Conservation (phyloP, 2,329 filamentous ascomycete species). For the Achaetomium macrosporum region DNA sequence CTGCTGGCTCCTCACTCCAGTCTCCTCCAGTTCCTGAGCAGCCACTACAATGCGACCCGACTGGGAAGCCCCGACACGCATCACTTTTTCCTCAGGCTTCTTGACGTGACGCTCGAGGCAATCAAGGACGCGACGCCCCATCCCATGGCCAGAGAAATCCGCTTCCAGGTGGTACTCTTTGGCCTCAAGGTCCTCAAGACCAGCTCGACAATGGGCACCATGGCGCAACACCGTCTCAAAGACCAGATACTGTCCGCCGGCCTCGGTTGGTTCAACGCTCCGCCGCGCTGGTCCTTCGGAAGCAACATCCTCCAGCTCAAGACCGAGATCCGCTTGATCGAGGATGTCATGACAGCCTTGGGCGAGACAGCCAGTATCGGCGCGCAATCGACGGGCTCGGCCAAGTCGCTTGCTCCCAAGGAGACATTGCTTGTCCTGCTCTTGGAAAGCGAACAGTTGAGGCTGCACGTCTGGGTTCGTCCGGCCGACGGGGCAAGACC, state of each 20-base stretch:
- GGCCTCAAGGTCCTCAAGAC: constrained; percentile 71
- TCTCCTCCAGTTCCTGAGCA: constrained; percentile 81
- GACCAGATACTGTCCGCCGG: constrained; percentile 83
- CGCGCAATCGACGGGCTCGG: constrained; percentile 43
- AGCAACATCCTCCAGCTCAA: constrained; percentile 91
- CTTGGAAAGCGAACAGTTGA: constrained; percentile 75
- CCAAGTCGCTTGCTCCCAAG: constrained; percentile 67
- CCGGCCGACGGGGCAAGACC: constrained; percentile 56
- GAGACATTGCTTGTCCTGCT: constrained; percentile 77
- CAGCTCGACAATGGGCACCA: constrained; percentile 58
- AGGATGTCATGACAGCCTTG: constrained; percentile 65
- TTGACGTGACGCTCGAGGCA: constrained; percentile 71
- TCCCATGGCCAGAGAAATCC: constrained; percentile 84
- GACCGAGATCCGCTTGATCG: constrained; percentile 77
- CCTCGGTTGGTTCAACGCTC: constrained; percentile 78
- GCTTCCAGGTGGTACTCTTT: constrained; percentile 82
- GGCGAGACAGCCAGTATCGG: constrained; percentile 59
- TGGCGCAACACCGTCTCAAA: constrained; percentile 75
- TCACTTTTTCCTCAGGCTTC: constrained; percentile 71
- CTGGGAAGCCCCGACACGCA: constrained; percentile 78
- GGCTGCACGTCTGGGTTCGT: constrained; percentile 83
- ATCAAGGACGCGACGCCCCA: constrained; percentile 67
- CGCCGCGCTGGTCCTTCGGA: constrained; percentile 90
- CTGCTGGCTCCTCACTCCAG: constrained; percentile 80
- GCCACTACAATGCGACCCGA: constrained; percentile 91